Base-by-base conservation (phyloP, 1,284 basidiomycete species). In the Ustilago hordei region DNA sequence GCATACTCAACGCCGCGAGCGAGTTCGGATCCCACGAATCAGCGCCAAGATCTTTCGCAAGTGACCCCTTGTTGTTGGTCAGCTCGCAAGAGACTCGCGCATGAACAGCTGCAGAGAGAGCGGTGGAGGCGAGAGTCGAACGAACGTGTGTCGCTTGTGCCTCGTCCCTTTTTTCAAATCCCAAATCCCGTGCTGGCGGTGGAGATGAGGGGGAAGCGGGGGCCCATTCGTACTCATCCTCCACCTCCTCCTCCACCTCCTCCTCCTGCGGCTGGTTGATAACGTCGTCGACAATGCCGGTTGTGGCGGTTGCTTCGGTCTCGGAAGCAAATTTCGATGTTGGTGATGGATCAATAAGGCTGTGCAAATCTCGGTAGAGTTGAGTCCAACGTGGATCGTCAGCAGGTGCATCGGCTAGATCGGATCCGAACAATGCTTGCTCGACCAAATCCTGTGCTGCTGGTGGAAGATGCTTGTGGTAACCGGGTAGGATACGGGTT, bases 381-480 rank as follows among this genome's bases (percentile, higher is more conserved):
- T 67, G 28, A 17, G 52, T 54, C 70, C 70, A 73, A 11, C 70
- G 59, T 9, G 48, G 41, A 50, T 73, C 70, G 9, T 61, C 60
- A 6, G 60, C 48, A 1, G 57, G 17, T 11, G 70, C 70, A 17
- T 47, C 34, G 4, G 50, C 58, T 15, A 73, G 56, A 54, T 58
- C 61, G 3, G 57, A 28, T 36, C 68, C 70, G 41, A 68, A 12
- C 50, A 73, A 23, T 15, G 70, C 61, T 32, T 19, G 23, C 32
- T 73, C 70, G 11, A 73, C 64, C 64, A 73, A 19, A 2, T 60
- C 55, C 48, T 64, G 70, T 17, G 70, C 70, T 48, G 53, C 50
- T 35, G n/a, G 57, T 1, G 64, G 61, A 19, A 73, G 32, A 11
- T 17, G 28, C 50, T 50, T 50, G 13, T 45, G 13, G 39, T 58